Conservation (phyloP, 2,329 filamentous ascomycete genomes). For the Nemania sp. region DNA sequence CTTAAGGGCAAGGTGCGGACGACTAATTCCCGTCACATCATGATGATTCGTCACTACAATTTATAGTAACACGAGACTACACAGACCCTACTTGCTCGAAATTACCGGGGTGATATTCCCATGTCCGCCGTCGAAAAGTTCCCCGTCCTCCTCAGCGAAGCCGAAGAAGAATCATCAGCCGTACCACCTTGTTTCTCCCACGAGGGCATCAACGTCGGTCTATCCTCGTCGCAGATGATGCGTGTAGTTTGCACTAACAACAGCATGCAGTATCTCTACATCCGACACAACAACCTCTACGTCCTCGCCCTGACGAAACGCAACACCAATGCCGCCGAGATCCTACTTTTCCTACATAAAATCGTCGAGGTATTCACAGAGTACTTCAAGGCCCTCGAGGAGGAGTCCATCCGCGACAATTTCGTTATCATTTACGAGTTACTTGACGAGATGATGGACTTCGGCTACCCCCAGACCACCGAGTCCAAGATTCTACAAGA, state of each 20-base stretch:
- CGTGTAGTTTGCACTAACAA: slow-evolving; percentile 29
- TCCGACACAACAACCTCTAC: slow-evolving; percentile 98
- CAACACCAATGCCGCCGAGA: slow-evolving; percentile 98
- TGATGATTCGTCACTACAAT: background rate
- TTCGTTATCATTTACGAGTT: slow-evolving; percentile 99
- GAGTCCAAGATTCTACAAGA: slow-evolving; percentile 99
- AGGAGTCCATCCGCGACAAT: slow-evolving; percentile 98
- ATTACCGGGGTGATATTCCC: slow-evolving; percentile 98
- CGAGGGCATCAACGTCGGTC: slow-evolving; percentile 94
- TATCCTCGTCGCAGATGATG: background rate
- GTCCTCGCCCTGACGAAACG: slow-evolving; percentile 97
- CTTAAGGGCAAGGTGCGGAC: slow-evolving; percentile 98
- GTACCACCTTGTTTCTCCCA: slow-evolving; percentile 98
- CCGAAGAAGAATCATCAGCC: slow-evolving; percentile 98
- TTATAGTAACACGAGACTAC: slow-evolving; percentile 28
- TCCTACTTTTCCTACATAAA: slow-evolving; percentile 97
- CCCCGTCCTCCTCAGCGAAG: slow-evolving; percentile 93
- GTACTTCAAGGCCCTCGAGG: slow-evolving; percentile 99
- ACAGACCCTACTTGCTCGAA: slow-evolving; percentile 96
- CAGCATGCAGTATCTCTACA: slow-evolving; percentile 88
- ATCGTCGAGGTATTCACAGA: slow-evolving; percentile 99
- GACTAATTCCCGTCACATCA: background rate
- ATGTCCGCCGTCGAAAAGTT: slow-evolving; percentile 99
- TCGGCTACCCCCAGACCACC: slow-evolving; percentile 98
- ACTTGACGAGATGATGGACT: slow-evolving; percentile 99